A percentile compares a stretch with the other conserved stretches of the same genome.
phyloP scores from a whole-genome alignment of 2,329 filamentous ascomycete species.

The Fusarium albidum region DNA sequence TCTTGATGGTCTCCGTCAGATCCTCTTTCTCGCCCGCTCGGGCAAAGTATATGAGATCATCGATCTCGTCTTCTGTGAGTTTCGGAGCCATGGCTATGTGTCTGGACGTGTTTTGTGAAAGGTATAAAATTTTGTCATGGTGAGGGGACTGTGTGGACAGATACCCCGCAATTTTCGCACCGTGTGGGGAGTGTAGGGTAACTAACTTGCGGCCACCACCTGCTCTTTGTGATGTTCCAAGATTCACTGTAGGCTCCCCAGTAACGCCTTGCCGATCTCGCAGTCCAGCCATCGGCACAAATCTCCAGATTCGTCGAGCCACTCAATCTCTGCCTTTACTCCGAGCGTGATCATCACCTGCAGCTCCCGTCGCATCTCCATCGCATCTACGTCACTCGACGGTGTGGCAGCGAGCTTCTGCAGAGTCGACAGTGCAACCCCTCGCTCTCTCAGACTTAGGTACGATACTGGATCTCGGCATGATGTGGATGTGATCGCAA shows the following conservation, averaged over 20 bases:
- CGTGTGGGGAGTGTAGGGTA: constrained; percentile 42
- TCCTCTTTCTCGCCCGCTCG: constrained; percentile 80
- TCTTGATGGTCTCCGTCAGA: constrained; percentile 65
- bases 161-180: constrained; percentile 49
- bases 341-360: constrained; percentile 79
- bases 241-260: neutral
- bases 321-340: constrained; percentile 80
- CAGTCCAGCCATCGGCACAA: constrained; percentile 59
- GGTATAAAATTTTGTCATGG: constrained; percentile 44
- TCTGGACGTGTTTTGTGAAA: constrained; percentile 23
- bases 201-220: no score
- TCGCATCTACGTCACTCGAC: constrained; percentile 42
- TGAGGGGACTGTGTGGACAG: constrained; percentile 50
- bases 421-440: constrained; percentile 63
- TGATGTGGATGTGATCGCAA: constrained; percentile 37
- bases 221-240: no score
- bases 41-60: constrained; percentile 90
- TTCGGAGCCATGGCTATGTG: constrained; percentile 54
- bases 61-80: constrained; percentile 81
- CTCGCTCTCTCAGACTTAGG: constrained; percentile 66
- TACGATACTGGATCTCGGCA: constrained; percentile 43
- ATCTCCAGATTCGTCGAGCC: constrained; percentile 65
- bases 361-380: constrained; percentile 62
- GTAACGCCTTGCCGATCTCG: constrained; percentile 42
- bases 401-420: constrained; percentile 46